Conservation (phyloP, 148 eudicot species). For the Linanthus parryae region DNA sequence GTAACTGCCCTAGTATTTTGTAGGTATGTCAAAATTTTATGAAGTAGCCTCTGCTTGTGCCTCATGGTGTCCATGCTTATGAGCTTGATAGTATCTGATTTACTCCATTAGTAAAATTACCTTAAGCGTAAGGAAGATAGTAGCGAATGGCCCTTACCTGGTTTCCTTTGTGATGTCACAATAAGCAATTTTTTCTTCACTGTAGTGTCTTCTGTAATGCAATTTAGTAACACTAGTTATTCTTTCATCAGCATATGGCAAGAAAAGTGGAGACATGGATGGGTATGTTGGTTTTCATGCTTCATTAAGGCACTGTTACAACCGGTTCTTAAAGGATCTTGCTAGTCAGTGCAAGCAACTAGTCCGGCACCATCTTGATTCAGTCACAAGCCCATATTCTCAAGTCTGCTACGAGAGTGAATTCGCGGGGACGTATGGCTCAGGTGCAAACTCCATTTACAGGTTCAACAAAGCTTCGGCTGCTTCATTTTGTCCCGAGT, state of each 20-base stretch:
- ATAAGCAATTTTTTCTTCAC: too few relatives aligned
- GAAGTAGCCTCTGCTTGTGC: too few relatives aligned
- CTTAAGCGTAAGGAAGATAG: too few relatives aligned
- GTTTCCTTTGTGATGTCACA: too few relatives aligned
- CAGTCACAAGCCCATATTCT: conserved; percentile 95
- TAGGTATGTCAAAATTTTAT: too few relatives aligned
- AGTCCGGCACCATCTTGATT: conserved; percentile 90
- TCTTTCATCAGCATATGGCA: conserved; percentile 43
- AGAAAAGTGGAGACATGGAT: conserved; percentile 75
- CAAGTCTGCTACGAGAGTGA: conserved; percentile 74
- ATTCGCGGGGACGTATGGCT: conserved; percentile 30
- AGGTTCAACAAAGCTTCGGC: conserved; percentile 44
- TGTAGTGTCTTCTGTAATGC: not conserved
- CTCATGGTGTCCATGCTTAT: too few relatives aligned
- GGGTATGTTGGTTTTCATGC: conserved; percentile 93
- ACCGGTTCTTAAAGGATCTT: conserved; percentile 64
- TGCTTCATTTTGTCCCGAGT: conserved; percentile 51
- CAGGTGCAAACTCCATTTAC: conserved; percentile 24
- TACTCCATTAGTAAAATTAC: too few relatives aligned
- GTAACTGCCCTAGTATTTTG: too few relatives aligned
- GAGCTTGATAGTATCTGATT: too few relatives aligned
- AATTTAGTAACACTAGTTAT: conserved; percentile 3
- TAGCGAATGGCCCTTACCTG: too few relatives aligned
- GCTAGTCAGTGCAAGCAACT: conserved; percentile 84
- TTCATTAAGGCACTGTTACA: conserved; percentile 80